phyloP scores from a whole-genome alignment of 805 yeast species.

The Kazachstania psychrophila region DNA sequence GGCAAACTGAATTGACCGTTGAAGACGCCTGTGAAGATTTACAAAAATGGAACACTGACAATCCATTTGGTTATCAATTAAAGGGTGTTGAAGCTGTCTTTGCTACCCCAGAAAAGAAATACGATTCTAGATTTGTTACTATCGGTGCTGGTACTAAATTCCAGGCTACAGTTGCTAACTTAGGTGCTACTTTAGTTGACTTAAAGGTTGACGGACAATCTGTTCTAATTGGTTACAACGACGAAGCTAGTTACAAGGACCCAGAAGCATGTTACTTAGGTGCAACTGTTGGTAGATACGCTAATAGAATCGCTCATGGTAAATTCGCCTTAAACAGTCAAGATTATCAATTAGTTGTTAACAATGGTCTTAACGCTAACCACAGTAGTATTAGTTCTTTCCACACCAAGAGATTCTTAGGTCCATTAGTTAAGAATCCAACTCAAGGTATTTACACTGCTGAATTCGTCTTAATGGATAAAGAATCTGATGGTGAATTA shows the following conservation, averaged over 20 bases:
- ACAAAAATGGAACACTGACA: conserved; percentile 68
- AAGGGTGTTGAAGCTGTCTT: conserved; percentile 20
- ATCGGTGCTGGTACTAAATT: conserved; percentile 28
- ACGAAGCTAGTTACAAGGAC: conserved; percentile 25
- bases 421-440: conserved; percentile 39
- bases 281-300: conserved; percentile 56
- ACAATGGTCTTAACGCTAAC: conserved; percentile 36
- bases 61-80: conserved; percentile 51
- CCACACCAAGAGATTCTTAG: conserved; percentile 42
- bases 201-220: conserved; percentile 33
- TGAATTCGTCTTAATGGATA: conserved; percentile 36
- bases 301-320: conserved; percentile 48
- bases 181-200: conserved; percentile 44
- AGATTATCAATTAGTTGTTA: conserved; percentile 34
- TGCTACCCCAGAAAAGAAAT: conserved; percentile 18
- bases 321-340: conserved; percentile 34
- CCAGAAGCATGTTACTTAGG: conserved; percentile 46
- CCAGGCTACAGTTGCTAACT: conserved; percentile 37
- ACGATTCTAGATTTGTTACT: conserved; percentile 22
- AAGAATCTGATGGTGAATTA: conserved; percentile 45
- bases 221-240: conserved; percentile 34
- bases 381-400: conserved; percentile 51
- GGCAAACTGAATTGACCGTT: conserved; percentile 50
- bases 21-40: conserved; percentile 61
- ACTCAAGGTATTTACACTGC: conserved; percentile 25